A percentile compares a stretch with the other conserved stretches of the same genome.
Conservation (phyloP, 225 moss, liverwort and hornwort genomes). For the Sphagnum tenellum region DNA sequence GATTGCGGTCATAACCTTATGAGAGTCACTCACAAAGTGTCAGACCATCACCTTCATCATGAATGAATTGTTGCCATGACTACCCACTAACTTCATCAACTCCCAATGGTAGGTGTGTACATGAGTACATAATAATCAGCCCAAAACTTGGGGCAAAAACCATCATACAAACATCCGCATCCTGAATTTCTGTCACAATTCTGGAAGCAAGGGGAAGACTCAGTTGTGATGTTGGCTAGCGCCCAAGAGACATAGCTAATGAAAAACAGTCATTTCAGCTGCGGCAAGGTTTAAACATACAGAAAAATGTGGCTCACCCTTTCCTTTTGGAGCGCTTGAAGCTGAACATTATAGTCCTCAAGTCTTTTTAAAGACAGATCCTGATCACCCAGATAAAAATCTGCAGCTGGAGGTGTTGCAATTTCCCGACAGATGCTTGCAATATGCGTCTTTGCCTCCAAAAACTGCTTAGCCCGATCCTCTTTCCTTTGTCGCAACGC, state of each 20-base stretch:
- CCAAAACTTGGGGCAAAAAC: no score
- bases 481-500: slow-evolving; percentile 53
- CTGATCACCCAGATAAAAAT: slow-evolving; percentile 33
- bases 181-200: no score
- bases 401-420: slow-evolving; percentile 37
- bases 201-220: no score
- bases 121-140: no score
- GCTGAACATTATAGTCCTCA: slow-evolving; percentile 92
- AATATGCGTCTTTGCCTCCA: slow-evolving; percentile 52
- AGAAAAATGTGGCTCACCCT: slow-evolving; percentile 32
- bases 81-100: no score
- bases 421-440: slow-evolving; percentile 44
- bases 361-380: slow-evolving; percentile 79
- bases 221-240: no score
- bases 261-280: background rate
- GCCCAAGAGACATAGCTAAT: background rate
- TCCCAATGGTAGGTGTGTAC: no score
- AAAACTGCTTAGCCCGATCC: slow-evolving; percentile 35
- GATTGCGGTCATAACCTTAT: no score
- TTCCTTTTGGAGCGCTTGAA: slow-evolving; percentile 79
- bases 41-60: no score
- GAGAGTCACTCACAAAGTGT: no score
- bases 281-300: background rate
- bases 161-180: no score
- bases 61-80: no score